phyloP scores from a whole-genome alignment of 2,329 filamentous ascomycete genomes.

The Torrubiellomyces zombiae region DNA sequence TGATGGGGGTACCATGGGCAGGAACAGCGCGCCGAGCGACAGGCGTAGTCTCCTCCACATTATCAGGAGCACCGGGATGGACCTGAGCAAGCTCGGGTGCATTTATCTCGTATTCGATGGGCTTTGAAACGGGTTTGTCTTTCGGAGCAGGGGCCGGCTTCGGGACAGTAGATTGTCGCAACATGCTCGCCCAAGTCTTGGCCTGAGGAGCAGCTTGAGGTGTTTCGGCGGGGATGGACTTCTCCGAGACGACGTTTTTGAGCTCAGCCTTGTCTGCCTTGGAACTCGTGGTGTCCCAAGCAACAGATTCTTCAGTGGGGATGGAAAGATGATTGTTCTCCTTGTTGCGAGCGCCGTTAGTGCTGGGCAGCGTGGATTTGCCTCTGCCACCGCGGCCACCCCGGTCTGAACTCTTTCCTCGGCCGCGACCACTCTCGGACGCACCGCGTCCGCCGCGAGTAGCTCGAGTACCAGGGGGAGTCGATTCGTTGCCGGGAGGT shows the following conservation, averaged over 20 bases:
- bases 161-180: constrained; percentile 39
- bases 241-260: constrained; percentile 14
- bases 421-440: constrained; percentile 44
- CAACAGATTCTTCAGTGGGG: constrained; percentile 51
- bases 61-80: constrained; percentile 18
- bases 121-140: constrained; percentile 19
- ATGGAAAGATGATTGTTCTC: constrained; percentile 41
- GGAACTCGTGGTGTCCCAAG: constrained; percentile 27
- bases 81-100: constrained; percentile 16
- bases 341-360: constrained; percentile 46
- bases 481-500: constrained; percentile 29
- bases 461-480: constrained; percentile 26
- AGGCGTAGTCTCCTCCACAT: constrained; percentile 18
- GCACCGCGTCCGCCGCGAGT: constrained; percentile 45
- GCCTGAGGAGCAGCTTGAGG: constrained; percentile 21
- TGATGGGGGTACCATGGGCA: constrained; percentile 11
- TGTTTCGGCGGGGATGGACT: constrained; percentile 18
- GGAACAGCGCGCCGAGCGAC: constrained; percentile 15
- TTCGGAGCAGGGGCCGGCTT: constrained; percentile 29
- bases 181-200: constrained; percentile 64
- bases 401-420: constrained; percentile 45
- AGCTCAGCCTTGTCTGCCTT: constrained; percentile 17
- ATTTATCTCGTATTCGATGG: constrained; percentile 20
- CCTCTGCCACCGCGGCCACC: constrained; percentile 47
- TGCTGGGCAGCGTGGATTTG: constrained; percentile 37